Evolutionary conservation across 208 protist species (phyloP), one percentile per base, ranked within the genome.

Genomic region (Acanthamoeba lenticulata): DNA sequence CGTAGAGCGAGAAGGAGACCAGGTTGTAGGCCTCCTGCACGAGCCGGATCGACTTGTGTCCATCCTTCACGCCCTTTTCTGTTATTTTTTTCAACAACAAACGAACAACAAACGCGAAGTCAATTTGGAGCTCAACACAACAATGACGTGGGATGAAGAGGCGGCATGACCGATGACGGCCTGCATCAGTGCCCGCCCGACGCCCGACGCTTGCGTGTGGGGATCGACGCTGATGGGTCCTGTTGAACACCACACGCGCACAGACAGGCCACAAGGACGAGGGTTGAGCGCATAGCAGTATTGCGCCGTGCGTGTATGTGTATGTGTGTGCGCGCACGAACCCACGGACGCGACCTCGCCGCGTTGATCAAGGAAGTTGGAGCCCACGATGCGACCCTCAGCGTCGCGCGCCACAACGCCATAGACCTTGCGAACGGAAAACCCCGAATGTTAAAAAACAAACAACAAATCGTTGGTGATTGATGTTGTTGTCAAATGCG

Each of bases 1-100:
- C 79, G 11, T 88, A 88, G 79, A 88, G 79, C 79, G 79, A 55
- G 44, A 88, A 88, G 1, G 79, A 88, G 79, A 88, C 38, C 44
- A 55, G 34, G 79, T 88, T 88, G 47, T 55, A 88, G 44, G 79
- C 79, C 34, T 88, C 79, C n/a, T 88, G 79, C 79, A 21, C 2
- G 29, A 88, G 79, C 11, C 79, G 79, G n/a, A 88, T 55, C 34
- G 79, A 88, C n/a, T 44, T 55, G 79, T 88, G 79, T 1, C 79
- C 40, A 17, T 88, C 36, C 79, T 88, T 44, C 79, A 15, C 29
- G 9, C 29, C 79, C n/a, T 88, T 52, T 5, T 85, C 74, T 85
- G 74, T 77, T 74, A 15, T 5, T 74, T 74, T 32, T 29, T 77
- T 9, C 65, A 1, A 34, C 74, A 27, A 15, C 60, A 69, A 27